phyloP scores from a whole-genome alignment of 306 rosid genomes.

The Cercis canadensis region DNA sequence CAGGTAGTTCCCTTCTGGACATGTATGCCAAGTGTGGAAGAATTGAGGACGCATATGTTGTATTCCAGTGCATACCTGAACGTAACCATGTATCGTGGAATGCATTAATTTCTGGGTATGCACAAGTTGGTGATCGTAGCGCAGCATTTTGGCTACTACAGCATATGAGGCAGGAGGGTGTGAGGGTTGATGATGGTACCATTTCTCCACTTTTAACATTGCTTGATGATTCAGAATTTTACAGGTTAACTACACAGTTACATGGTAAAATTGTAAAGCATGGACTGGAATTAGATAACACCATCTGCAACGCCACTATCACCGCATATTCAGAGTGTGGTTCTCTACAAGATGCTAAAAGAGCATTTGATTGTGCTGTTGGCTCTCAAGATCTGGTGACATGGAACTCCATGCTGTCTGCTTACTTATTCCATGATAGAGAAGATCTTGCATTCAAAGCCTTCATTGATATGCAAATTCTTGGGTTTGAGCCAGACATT shows the following conservation, averaged over 20 bases:
- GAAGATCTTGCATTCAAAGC: conserved; percentile 59
- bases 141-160: conserved; percentile 56
- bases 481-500: conserved; percentile 72
- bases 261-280: conserved; percentile 71
- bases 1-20: conserved; percentile 78
- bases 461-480: conserved; percentile 65
- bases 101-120: conserved; percentile 69
- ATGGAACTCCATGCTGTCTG: conserved; percentile 83
- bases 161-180: conserved; percentile 64
- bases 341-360: conserved; percentile 67
- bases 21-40: conserved; percentile 88
- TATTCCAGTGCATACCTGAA: conserved; percentile 54
- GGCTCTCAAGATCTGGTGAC: conserved; percentile 63
- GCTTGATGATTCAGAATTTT: conserved; percentile 61
- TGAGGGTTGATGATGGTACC: conserved; percentile 70
- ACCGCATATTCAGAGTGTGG: conserved; percentile 77
- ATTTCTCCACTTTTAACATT: conserved; percentile 77
- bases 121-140: conserved; percentile 53
- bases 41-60: conserved; percentile 61
- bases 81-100: conserved; percentile 76
- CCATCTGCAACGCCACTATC: conserved; percentile 69
- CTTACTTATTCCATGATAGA: conserved; percentile 60
- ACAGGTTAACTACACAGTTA: conserved; percentile 51
- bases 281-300: conserved; percentile 55
- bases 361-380: conserved; percentile 54